Evolutionary conservation across 2,329 filamentous ascomycete species (phyloP), one percentile per base, ranked within the genome.

Genomic region (Macrophomina pseudophaseolina): DNA sequence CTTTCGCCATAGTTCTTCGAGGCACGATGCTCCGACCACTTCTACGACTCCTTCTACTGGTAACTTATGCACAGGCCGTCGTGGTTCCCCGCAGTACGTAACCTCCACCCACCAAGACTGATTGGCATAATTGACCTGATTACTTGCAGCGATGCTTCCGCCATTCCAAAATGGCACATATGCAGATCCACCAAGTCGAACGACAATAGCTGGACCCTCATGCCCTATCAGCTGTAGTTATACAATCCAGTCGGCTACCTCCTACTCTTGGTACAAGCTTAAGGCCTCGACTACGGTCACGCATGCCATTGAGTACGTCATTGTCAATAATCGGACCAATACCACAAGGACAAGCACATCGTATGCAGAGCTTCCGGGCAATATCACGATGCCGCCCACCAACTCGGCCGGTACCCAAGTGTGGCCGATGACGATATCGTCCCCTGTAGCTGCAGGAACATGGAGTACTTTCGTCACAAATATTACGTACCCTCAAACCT

Each of bases 271-370:
- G 49, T 11, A 16, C 4, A 52, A 52, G 30, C 8, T 52, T 6
- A 32, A 14, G 11, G 30, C 30, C 12, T 52, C 32, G n/a, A 40
- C 33, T 5, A 56, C 52, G 9, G 18, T 51, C 11, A 28, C 33
- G 11, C 23, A 63, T 23, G 59, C 44, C 2, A 18, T 63, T 12
- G 46, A 49, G 7, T 63, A 63, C 18, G n/a, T 63, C 4, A 42
- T 63, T 16, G 33, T 63, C 44, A 63, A 63, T 46, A 63, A 63
- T 18, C 59, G 46, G 23, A 63, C 59, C 12, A 63, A 63, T 42
- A 63, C 46, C n/a, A 63, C 59, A 5, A 23, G 46, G 23, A 63
- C 59, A 2, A 52, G 44, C 6, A 63, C 46, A 1, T 63, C 59
- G 1, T 63, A 30, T 18, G 11, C 40, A 16, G 18, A 30, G 3